Evolutionary conservation across 2,329 filamentous ascomycete genomes (phyloP).

Genomic region (Chrysosporium keratinophilum): DNA sequence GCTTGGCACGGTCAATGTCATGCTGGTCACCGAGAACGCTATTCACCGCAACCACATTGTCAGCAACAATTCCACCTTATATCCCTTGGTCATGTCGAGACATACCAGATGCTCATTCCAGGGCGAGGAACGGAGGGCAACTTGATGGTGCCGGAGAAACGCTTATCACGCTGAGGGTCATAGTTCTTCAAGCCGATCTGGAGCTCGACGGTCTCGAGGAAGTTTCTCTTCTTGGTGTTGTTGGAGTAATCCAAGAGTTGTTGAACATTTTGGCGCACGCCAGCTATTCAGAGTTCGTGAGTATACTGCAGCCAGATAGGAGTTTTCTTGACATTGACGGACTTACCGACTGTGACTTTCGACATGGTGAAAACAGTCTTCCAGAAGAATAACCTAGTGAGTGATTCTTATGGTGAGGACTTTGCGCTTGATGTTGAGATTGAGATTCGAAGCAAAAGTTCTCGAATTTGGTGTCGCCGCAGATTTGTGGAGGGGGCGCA

Average conservation of each 20-base stretch:
- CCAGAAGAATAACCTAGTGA: slow-evolving; percentile 54
- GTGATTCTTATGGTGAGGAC: slow-evolving; percentile 64
- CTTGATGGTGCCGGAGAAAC: slow-evolving; percentile 99
- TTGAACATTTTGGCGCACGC: slow-evolving; percentile 90
- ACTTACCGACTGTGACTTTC: slow-evolving; percentile 49
- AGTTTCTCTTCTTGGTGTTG: slow-evolving; percentile 96
- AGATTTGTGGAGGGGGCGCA: slow-evolving; percentile 12
- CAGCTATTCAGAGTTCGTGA: slow-evolving; percentile 45
- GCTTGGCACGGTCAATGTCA: slow-evolving; percentile 99
- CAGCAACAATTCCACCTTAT: not conserved
- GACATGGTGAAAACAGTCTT: slow-evolving; percentile 63
- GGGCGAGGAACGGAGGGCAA: slow-evolving; percentile 85
- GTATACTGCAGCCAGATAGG: not conserved
- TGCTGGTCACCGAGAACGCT: slow-evolving; percentile 86
- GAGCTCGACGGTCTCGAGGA: slow-evolving; percentile 76
- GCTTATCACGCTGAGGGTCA: slow-evolving; percentile 99
- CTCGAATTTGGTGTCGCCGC: not conserved
- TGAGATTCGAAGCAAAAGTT: slow-evolving; percentile 4
- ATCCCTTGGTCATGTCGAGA: slow-evolving; percentile 12
- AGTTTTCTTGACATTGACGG: not conserved
- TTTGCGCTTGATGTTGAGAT: slow-evolving; percentile 21
- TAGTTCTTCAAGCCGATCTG: slow-evolving; percentile 97
- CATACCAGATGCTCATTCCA: slow-evolving; percentile 74
- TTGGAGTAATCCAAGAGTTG: slow-evolving; percentile 90
- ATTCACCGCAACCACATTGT: slow-evolving; percentile 15